Conservation (phyloP, 176 grass and related monocot species). For the Canna indica region DNA sequence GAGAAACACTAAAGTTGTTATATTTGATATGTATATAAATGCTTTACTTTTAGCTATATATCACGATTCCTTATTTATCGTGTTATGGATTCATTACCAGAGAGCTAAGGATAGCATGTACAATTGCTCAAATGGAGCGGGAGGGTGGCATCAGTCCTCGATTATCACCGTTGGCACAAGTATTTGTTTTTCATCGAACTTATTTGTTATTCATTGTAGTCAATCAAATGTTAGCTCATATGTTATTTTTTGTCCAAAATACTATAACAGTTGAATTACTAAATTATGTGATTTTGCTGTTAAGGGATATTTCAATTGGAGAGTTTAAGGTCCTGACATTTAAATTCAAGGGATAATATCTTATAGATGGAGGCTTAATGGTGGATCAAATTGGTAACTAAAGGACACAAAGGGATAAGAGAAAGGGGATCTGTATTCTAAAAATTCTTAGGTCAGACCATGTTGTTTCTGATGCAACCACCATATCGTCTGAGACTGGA, state of each 20-base stretch:
- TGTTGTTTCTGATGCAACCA: no score
- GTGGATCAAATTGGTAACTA: no score
- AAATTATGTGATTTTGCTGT: no score
- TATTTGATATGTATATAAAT: conserved; percentile 14
- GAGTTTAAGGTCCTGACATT: no score
- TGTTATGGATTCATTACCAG: conserved; percentile 28
- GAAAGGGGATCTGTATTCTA: no score
- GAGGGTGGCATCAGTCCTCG: conserved; percentile 89
- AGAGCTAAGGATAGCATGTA: conserved; percentile 94
- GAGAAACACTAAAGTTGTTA: conserved; percentile 79
- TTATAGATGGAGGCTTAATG: no score
- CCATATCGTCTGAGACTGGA: no score
- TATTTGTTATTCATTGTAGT: background rate
- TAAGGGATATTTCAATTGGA: no score
- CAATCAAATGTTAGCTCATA: background rate
- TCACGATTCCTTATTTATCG: background rate
- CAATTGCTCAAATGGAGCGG: conserved; percentile 92
- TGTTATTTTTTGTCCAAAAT: background rate
- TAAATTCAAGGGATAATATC: no score
- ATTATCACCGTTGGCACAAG: conserved; percentile 89
- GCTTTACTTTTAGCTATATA: background rate
- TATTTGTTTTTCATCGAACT: conserved; percentile 27
- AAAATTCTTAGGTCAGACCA: no score
- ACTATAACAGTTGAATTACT: no score
- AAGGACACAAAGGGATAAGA: no score